Conservation (phyloP, 208 protist species). For the Trypanosoma rangeli region DNA sequence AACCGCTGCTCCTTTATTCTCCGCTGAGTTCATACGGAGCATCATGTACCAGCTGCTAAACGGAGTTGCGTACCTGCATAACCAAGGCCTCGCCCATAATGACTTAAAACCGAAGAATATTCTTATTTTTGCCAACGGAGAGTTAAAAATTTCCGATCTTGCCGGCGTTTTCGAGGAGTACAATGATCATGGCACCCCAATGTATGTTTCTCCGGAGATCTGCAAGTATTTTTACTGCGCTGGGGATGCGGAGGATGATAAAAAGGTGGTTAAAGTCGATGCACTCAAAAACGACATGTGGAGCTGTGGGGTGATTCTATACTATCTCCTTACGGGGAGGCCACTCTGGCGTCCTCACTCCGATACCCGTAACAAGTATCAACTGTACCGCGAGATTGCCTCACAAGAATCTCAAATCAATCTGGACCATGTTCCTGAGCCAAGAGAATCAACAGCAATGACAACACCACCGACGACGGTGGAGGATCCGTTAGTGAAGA, state of each 20-base stretch:
- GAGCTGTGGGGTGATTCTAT: conserved; percentile 74
- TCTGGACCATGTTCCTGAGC: conserved; percentile 42
- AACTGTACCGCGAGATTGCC: conserved; percentile 74
- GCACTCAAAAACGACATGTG: conserved; percentile 75
- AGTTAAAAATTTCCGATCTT: conserved; percentile 74
- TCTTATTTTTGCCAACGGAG: conserved; percentile 73
- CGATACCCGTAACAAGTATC: conserved; percentile 37
- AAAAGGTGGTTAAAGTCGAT: conserved; percentile 23
- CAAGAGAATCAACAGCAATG: conserved; percentile 7
- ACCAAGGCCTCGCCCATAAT: conserved; percentile 77
- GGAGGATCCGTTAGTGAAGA: background rate
- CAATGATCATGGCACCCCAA: conserved; percentile 79
- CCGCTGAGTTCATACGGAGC: conserved; percentile 59
- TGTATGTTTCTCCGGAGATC: conserved; percentile 88
- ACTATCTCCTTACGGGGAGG: conserved; percentile 71
- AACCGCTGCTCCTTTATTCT: conserved; percentile 27
- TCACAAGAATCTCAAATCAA: conserved; percentile 38
- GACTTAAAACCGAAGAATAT: conserved; percentile 88
- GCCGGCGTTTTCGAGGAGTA: conserved; percentile 54
- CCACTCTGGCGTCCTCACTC: conserved; percentile 12
- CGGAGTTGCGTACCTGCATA: conserved; percentile 77
- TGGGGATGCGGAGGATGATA: conserved; percentile 6
- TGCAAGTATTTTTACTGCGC: conserved; percentile 64
- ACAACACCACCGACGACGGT: background rate
- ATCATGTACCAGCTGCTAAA: conserved; percentile 75